phyloP scores from a whole-genome alignment of 805 yeast species.

The Cyberlindnera saturnus region DNA sequence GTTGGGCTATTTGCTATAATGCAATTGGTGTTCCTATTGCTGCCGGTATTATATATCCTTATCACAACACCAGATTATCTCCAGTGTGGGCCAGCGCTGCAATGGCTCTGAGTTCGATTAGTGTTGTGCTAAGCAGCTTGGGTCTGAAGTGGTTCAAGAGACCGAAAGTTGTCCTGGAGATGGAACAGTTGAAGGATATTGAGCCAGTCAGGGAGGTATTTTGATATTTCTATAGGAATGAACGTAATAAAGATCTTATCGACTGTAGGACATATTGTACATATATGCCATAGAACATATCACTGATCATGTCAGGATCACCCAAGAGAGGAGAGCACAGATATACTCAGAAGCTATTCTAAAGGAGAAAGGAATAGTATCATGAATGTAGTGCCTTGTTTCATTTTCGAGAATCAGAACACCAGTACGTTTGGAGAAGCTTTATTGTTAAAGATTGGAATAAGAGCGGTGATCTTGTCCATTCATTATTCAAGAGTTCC shows the following conservation, averaged over 20 bases:
- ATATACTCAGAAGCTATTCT: too few species aligned
- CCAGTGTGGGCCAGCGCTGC: conserved; percentile 69
- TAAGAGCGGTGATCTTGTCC: background rate
- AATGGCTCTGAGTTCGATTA: conserved; percentile 54
- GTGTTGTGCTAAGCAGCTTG: conserved; percentile 53
- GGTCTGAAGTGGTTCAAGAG: conserved; percentile 44
- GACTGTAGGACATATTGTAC: too few species aligned
- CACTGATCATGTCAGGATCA: too few species aligned
- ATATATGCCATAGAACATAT: too few species aligned
- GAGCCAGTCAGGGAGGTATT: conserved; percentile 5
- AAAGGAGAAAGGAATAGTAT: too few species aligned
- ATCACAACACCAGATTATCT: conserved; percentile 43
- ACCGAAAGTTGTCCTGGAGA: conserved; percentile 11
- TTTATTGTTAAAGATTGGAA: too few species aligned
- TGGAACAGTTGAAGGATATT: conserved; percentile 6
- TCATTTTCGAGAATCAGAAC: too few species aligned
- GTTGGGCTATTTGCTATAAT: conserved; percentile 55
- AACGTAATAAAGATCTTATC: too few species aligned
- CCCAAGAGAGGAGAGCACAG: too few species aligned
- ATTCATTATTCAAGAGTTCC: background rate
- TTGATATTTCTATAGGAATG: background rate
- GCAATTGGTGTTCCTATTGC: conserved; percentile 56
- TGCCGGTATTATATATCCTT: conserved; percentile 61
- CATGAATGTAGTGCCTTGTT: too few species aligned
- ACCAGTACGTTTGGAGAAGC: too few species aligned